Percentiles rank a stretch among this genome's conserved stretches.
phyloP scores from a whole-genome alignment of 371 early-diverging fungal genomes.

The Mucor indicus region DNA sequence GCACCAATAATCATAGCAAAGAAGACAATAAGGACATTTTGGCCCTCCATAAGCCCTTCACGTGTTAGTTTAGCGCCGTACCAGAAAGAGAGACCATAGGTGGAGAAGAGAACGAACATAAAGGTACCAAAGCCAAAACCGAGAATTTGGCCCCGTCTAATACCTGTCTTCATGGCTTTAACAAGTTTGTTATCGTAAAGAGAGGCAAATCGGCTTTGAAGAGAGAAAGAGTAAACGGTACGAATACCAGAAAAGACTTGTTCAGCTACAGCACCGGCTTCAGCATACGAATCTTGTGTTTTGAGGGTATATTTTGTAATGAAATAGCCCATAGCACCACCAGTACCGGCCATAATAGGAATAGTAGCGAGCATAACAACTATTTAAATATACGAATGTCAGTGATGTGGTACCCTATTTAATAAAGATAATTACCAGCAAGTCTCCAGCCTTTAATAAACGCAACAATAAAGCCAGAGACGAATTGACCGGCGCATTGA shows the following conservation, averaged over 20 bases:
- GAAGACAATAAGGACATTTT: slow-evolving; percentile 63
- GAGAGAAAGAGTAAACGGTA: slow-evolving; percentile 83
- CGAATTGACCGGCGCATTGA: slow-evolving; percentile 66
- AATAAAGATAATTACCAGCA: slow-evolving; percentile 22
- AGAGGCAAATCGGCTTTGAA: slow-evolving; percentile 64
- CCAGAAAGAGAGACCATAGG: slow-evolving; percentile 76
- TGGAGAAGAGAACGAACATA: slow-evolving; percentile 59
- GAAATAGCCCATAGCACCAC: slow-evolving; percentile 62
- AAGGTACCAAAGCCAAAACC: slow-evolving; percentile 62
- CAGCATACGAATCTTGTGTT: slow-evolving; percentile 36
- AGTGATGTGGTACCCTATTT: neutral
- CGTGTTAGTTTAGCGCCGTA: slow-evolving; percentile 64
- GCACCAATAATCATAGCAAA: slow-evolving; percentile 65
- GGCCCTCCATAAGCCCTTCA: slow-evolving; percentile 42
- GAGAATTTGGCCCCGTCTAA: slow-evolving; percentile 45
- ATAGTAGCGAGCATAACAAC: slow-evolving; percentile 68
- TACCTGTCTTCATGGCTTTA: slow-evolving; percentile 53
- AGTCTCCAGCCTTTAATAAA: slow-evolving; percentile 86
- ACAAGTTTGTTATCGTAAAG: slow-evolving; percentile 57
- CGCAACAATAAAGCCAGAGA: slow-evolving; percentile 84
- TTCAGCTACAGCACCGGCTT: slow-evolving; percentile 41
- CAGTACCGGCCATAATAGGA: slow-evolving; percentile 52
- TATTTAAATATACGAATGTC: neutral
- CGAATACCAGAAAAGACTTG: slow-evolving; percentile 81
- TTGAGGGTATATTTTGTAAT: slow-evolving; percentile 45